Conservation (phyloP, 2,329 filamentous ascomycete genomes). For the Curvularia sp. region DNA sequence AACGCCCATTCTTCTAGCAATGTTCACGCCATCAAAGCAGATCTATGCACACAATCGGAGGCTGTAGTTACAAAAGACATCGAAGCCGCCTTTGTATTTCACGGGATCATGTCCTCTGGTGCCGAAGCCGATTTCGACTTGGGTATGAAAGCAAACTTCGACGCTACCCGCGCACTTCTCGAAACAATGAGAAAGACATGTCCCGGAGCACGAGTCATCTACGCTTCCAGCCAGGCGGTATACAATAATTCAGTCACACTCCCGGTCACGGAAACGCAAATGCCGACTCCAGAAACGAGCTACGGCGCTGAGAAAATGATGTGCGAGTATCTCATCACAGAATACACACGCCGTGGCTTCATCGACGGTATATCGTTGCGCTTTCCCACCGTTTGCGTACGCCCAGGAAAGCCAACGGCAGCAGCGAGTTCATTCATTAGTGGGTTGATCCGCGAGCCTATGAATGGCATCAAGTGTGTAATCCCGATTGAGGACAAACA, state of each 20-base stretch:
- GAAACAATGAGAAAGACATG: conserved; percentile 58
- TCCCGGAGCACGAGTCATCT: conserved; percentile 63
- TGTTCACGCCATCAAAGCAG: conserved; percentile 57
- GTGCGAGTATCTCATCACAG: conserved; percentile 65
- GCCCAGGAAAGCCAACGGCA: conserved; percentile 62
- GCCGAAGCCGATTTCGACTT: conserved; percentile 65
- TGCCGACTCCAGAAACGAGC: conserved; percentile 65
- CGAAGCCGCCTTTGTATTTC: conserved; percentile 59
- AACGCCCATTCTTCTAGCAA: conserved; percentile 48
- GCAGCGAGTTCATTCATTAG: conserved; percentile 66
- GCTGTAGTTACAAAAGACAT: conserved; percentile 20
- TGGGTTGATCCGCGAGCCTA: conserved; percentile 67
- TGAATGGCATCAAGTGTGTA: conserved; percentile 58
- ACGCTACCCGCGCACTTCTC: conserved; percentile 61
- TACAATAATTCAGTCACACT: conserved; percentile 61
- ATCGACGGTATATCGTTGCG: conserved; percentile 63
- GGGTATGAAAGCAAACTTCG: conserved; percentile 64
- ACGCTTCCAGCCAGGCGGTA: conserved; percentile 65
- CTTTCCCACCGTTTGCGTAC: conserved; percentile 65
- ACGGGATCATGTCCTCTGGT: conserved; percentile 70
- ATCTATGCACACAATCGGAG: conserved; percentile 52
- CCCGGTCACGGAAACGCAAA: conserved; percentile 36
- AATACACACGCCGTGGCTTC: conserved; percentile 63
- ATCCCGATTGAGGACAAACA: conserved; percentile 55
- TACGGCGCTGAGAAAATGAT: conserved; percentile 68